These are phyloP conservation scores for Zea luxurians DNA, from an alignment of 176 grass and related monocot species.

Conservation along the genomic window DNA sequence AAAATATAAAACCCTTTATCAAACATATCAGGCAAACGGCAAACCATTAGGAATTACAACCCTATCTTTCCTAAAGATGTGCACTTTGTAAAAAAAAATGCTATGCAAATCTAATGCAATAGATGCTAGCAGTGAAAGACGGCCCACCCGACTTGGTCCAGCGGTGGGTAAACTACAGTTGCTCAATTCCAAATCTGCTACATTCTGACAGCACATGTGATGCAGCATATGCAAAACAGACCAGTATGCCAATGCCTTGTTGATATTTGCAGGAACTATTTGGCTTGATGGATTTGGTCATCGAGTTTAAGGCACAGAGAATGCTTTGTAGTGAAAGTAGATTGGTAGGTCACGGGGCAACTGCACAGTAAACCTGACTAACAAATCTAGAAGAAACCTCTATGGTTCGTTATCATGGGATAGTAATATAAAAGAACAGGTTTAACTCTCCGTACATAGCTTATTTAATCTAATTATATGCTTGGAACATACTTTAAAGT, in stretches of 20 bases:
- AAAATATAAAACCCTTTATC: not conserved
- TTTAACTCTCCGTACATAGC: not conserved
- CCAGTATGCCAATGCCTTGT: not conserved
- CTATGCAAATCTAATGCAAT: not conserved
- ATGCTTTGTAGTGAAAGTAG: conserved; percentile 18
- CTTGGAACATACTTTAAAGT: not conserved
- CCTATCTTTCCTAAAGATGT: not conserved
- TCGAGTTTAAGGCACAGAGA: conserved; percentile 37
- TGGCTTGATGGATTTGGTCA: conserved; percentile 35
- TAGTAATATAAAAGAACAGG: not conserved
- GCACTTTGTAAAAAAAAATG: not conserved
- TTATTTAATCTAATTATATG: not conserved
- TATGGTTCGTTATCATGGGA: not conserved
- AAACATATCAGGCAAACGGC: not conserved
- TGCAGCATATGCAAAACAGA: conserved; percentile 32
- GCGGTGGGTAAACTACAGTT: conserved; percentile 25
- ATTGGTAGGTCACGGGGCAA: not conserved
- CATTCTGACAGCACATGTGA: conserved; percentile 40
- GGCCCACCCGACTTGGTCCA: not conserved
- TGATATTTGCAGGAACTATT: conserved; percentile 27
- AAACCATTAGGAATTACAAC: not conserved
- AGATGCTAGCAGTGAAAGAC: conserved; percentile 2
- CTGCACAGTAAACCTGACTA: not conserved
- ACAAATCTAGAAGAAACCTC: too few species aligned
- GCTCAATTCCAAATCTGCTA: conserved; percentile 25